Evolutionary conservation across 345 rosid genomes (phyloP), one percentile per base, ranked within the genome.

Genomic region (Conringia planisiliqua): DNA sequence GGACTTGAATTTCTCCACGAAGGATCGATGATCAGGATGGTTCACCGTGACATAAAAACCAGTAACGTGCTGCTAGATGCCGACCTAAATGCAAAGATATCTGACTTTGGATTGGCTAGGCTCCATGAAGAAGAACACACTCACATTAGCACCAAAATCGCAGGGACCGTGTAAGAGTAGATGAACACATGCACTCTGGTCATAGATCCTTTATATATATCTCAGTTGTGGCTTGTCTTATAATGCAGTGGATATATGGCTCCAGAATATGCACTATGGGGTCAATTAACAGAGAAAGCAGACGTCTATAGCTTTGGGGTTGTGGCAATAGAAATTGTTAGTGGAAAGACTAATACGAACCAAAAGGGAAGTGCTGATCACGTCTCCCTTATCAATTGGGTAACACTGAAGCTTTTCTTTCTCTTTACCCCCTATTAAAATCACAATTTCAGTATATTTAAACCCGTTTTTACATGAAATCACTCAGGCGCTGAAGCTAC

Each of bases 41-140:
- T 46, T 47, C 35, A 32, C 35, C 35, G 35, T 32, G 35, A 32
- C 35, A 32, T 32, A 6, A 32, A 32, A 6, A 32, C 35, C 35
- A 32, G 8, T 5, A 32, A 32, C 6, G 35, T 32, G 35, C 35
- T 32, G 5, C 8, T 32, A 5, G 35, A 32, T 7, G 8, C 35
- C 6, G 35, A 32, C 7, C 35, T 32, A 6, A 32, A 32, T 32
- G 35, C 35, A 0, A 32, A 32, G 35, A 32, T 32, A 32, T 32
- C 35, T 6, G 35, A 88, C 47, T 88, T 88, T 63, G 93, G 93
- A 6, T 55, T 88, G 70, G 90, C 93, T 57, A 85, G 78, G 77
- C 87, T 85, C 32, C 35, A 81, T 6, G 83, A 79, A 16, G 85
- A 68, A 39, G 90, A 82, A 13, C 77, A 85, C 43, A 77, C 78